These are phyloP conservation scores for Ophiosphaerella herpotricha DNA, from an alignment of 2,329 filamentous ascomycete genomes.

Conservation along the genomic window DNA sequence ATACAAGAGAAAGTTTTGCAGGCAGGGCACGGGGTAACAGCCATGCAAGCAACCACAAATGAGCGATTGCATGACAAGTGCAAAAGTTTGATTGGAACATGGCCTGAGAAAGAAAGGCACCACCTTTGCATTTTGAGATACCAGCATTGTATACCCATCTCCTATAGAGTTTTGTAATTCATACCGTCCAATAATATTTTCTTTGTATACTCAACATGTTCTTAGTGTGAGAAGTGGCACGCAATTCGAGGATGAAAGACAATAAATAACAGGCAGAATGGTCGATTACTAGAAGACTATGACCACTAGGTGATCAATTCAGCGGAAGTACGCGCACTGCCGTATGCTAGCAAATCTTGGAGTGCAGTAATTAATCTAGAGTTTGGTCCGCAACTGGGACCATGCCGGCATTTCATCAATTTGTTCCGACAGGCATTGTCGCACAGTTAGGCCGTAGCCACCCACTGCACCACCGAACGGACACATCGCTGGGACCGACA, in stretches of 20 bases:
- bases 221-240: too few relatives aligned
- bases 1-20: constrained; percentile 53
- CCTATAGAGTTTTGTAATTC: constrained; percentile 7
- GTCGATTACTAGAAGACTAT: too few relatives aligned
- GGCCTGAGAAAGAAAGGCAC: not conserved
- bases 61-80: not conserved
- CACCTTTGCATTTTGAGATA: constrained; percentile 11
- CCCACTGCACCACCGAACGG: constrained; percentile 8
- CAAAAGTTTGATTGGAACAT: not conserved
- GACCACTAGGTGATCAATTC: too few relatives aligned
- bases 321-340: too few relatives aligned
- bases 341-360: not conserved
- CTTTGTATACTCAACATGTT: not conserved
- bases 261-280: too few relatives aligned
- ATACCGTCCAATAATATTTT: not conserved
- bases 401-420: constrained; percentile 1
- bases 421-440: constrained; percentile 1
- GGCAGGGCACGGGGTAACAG: constrained; percentile 27
- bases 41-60: constrained; percentile 15
- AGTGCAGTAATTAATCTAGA: constrained; percentile 1
- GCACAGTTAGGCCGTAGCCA: not conserved
- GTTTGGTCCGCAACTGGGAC: not conserved
- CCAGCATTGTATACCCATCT: constrained; percentile 30
- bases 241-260: too few relatives aligned
- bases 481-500: constrained; percentile 11